phyloP scores from a whole-genome alignment of 768 basidiomycete species.

The Mycena crocata region DNA sequence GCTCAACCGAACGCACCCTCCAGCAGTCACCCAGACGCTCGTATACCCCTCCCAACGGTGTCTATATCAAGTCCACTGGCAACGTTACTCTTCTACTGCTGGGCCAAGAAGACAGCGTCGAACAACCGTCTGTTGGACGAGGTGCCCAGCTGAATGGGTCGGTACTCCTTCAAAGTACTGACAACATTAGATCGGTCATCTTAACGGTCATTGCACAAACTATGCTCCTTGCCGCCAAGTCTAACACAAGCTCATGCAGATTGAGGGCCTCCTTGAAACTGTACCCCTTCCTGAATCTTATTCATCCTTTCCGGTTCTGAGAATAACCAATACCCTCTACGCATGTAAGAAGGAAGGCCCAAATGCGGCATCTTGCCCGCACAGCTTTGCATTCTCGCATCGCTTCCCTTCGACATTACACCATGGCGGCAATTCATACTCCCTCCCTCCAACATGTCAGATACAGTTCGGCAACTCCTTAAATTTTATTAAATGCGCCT shows the following conservation, averaged over 20 bases:
- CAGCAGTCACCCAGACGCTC: not conserved
- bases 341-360: not conserved
- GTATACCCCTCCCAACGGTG: not conserved
- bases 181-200: conserved; percentile 13
- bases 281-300: not conserved
- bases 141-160: not conserved
- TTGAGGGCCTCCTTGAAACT: conserved; percentile 8
- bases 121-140: not conserved
- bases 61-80: not conserved
- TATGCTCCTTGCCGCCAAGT: not conserved
- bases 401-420: conserved; percentile 5
- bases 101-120: conserved; percentile 2
- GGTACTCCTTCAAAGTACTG: not conserved
- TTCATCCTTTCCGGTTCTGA: not conserved
- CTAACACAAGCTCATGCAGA: not conserved
- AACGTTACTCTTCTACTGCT: conserved; percentile 1
- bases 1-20: not conserved
- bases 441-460: conserved; percentile 15
- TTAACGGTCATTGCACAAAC: conserved; percentile 2
- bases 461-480: not conserved
- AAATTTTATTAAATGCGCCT: conserved; percentile 11
- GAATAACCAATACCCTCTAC: conserved; percentile 10
- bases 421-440: not conserved
- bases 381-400: conserved; percentile 2
- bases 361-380: not conserved